Base-by-base conservation (phyloP, 176 grass and related monocot genomes). In the Secale cereale region DNA sequence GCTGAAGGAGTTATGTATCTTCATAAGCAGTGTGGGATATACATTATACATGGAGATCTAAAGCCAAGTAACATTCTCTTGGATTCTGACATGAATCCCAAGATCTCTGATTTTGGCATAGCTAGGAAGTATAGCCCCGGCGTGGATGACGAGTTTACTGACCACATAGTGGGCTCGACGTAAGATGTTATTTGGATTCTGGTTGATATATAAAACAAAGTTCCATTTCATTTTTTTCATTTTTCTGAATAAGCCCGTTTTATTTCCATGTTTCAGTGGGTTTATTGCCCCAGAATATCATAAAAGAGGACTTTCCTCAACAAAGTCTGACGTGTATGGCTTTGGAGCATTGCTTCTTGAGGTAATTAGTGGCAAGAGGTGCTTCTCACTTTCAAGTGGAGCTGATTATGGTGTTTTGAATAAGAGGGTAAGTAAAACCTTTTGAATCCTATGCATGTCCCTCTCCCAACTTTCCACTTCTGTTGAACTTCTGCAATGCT, bases 51-150 rank as follows among this genome's bases (percentile, higher is more conserved):
- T 63, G 67, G 89, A 22, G 84, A 90, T 79, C 27, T 90, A 19
- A 90, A 87, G 31, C 37, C 88, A 74, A 77, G 71, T 31, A 90
- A 90, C 52, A 90, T 90, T 65, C 84, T 90, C 20, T 17, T 90
- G 84, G 80, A 90, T 9, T 36, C 54, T 20, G 59, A 86, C 30
- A 87, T 90, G 88, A 74, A 80, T 12, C 80, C 88, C 29, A 90
- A 83, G 75, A 87, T 90, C 22, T 83, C 33, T 46, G 80, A 86
- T 46, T 90, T 90, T 35, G 88, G 88, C 5, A 43, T 86, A 15
- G 75, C 56, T 52, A 84, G 35, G 65, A 84, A 8, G 10, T 69
- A 78, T 62, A 59, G 31, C 19, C 66, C 74, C 27, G 62, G 40
- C 39, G 50, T 27, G 37, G 81, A 67, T 15, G 39, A 83, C 40